Evolutionary conservation across 2,329 filamentous ascomycete species (phyloP).

Genomic region (Alternaria ethzedia): DNA sequence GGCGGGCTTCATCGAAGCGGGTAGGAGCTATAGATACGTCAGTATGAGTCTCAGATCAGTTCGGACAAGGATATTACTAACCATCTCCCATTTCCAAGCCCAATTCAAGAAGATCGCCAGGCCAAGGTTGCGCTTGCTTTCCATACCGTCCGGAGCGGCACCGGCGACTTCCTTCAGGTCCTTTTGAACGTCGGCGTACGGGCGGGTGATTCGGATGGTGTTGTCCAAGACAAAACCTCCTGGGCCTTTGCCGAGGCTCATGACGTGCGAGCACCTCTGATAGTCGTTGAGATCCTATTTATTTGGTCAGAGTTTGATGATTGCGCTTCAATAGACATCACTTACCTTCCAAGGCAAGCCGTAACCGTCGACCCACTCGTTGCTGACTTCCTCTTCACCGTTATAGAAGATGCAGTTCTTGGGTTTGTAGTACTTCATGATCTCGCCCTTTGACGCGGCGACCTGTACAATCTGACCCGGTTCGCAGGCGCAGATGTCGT

Average conservation of each 20-base stretch:
- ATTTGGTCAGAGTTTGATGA: not conserved
- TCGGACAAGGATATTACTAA: no score
- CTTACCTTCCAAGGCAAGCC: not conserved
- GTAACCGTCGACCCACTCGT: not conserved
- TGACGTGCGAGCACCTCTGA: not conserved
- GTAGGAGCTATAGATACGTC: not conserved
- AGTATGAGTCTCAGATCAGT: no score
- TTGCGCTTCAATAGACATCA: not conserved
- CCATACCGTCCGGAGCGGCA: not conserved
- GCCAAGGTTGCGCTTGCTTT: not conserved
- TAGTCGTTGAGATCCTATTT: not conserved
- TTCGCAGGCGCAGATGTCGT: no score
- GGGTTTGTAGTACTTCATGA: no score
- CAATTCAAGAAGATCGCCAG: not conserved
- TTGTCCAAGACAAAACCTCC: not conserved
- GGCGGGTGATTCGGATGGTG: not conserved
- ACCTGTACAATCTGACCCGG: no score
- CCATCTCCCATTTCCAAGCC: not conserved
- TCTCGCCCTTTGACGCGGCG: no score
- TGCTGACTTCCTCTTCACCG: not conserved
- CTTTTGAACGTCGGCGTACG: not conserved
- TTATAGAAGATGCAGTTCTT: no score
- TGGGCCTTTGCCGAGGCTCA: not conserved
- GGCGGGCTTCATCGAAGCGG: not conserved
- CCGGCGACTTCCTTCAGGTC: not conserved